Conservation (phyloP, 2,329 filamentous ascomycete genomes). For the Neopestalotiopsis rosae region DNA sequence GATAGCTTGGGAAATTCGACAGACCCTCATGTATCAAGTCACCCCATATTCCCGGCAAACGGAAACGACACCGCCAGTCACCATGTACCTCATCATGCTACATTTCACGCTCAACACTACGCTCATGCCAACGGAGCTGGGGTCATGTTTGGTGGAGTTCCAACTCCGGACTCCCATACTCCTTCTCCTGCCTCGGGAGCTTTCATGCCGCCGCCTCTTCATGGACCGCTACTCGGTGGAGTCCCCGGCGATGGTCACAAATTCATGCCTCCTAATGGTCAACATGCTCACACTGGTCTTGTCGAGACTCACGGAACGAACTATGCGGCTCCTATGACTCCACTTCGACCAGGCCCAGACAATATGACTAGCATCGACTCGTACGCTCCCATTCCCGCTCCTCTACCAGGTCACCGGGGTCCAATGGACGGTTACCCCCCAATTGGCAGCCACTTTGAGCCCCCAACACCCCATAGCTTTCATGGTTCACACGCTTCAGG, state of each 20-base stretch:
- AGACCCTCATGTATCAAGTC: constrained; percentile 23
- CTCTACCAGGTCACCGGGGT: constrained; percentile 30
- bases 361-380: constrained; percentile 31
- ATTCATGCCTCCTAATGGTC: constrained; percentile 5
- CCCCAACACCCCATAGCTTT: constrained; percentile 65
- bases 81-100: constrained; percentile 24
- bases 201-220: constrained; percentile 47
- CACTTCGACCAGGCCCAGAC: constrained; percentile 32
- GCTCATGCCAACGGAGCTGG: constrained; percentile 50
- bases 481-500: constrained; percentile 65
- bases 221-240: constrained; percentile 26
- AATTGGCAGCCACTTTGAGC: constrained; percentile 48
- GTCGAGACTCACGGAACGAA: constrained; percentile 31
- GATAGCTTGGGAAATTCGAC: constrained; percentile 27
- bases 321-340: constrained; percentile 33
- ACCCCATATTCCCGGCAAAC: constrained; percentile 23
- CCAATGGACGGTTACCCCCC: constrained; percentile 40
- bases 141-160: constrained; percentile 55
- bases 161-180: constrained; percentile 58
- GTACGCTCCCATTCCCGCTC: constrained; percentile 29
- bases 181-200: constrained; percentile 60
- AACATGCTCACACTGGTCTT: constrained; percentile 33
- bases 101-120: constrained; percentile 32
- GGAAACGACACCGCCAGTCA: background rate
- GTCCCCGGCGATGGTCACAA: constrained; percentile 29